A percentile compares a stretch with the other conserved stretches of the same genome.
These are phyloP conservation scores for Scheffersomyces insectosa DNA, from an alignment of 1,139 yeast genomes.

Conservation along the genomic window DNA sequence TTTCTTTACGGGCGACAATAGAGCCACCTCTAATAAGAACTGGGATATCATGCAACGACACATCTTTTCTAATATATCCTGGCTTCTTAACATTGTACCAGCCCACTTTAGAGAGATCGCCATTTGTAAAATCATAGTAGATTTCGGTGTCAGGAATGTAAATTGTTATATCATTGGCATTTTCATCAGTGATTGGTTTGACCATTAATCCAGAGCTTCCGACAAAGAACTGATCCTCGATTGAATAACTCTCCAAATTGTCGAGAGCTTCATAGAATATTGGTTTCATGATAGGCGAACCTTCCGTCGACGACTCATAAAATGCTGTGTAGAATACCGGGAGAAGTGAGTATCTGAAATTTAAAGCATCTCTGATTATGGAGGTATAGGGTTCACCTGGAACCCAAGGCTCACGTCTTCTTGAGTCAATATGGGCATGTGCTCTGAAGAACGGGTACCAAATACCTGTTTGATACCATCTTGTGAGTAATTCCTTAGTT, in stretches of 20 bases:
- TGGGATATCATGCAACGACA: conserved; percentile 68
- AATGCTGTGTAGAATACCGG: conserved; percentile 86
- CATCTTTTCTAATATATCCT: conserved; percentile 23
- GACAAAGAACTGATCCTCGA: conserved; percentile 84
- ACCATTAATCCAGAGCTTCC: conserved; percentile 75
- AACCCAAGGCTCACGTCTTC: conserved; percentile 91
- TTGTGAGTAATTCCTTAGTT: conserved; percentile 67
- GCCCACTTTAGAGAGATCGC: conserved; percentile 1
- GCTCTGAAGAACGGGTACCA: conserved; percentile 97
- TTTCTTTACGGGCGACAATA: conserved; percentile 63
- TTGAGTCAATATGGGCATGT: conserved; percentile 92
- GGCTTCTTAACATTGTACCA: conserved; percentile 12
- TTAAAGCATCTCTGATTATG: conserved; percentile 67
- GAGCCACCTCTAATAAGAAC: conserved; percentile 77
- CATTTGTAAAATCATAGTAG: conserved; percentile 58
- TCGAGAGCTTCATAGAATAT: conserved; percentile 66
- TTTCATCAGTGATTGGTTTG: conserved; percentile 75
- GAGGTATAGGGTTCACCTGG: conserved; percentile 74
- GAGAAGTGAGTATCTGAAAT: conserved; percentile 69
- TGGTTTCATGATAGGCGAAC: conserved; percentile 77
- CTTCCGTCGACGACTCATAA: conserved; percentile 57
- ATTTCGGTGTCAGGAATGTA: conserved; percentile 64
- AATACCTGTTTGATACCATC: conserved; percentile 96
- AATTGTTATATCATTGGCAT: conserved; percentile 44
- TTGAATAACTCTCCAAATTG: conserved; percentile 47